Conservation (phyloP, 176 grass and related monocot species). For the Musa itinerans region DNA sequence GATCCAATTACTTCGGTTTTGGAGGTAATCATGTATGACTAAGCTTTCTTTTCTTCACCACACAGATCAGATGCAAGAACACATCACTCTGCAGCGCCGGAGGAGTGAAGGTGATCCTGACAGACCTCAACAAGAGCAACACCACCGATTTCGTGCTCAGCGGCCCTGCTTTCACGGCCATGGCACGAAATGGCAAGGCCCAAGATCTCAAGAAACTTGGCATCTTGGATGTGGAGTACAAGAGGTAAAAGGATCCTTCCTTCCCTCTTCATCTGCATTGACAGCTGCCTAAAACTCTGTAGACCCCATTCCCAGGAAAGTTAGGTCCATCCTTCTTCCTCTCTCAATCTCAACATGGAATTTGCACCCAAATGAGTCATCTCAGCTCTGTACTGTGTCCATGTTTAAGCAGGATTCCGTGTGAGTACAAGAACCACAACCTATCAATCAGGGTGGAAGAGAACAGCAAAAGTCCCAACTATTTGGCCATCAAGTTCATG, state of each 20-base stretch:
- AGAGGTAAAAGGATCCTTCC: conserved; percentile 38
- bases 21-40: too few species aligned
- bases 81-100: conserved; percentile 28
- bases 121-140: conserved; percentile 56
- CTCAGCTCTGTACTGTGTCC: background rate
- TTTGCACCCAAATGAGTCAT: too few species aligned
- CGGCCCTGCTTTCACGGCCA: conserved; percentile 47
- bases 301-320: too few species aligned
- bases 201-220: conserved; percentile 24
- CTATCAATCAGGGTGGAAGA: conserved; percentile 64
- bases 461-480: conserved; percentile 29
- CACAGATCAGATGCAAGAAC: conserved; percentile 77
- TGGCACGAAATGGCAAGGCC: conserved; percentile 55
- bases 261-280: conserved; percentile 1
- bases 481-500: conserved; percentile 63
- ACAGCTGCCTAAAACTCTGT: background rate
- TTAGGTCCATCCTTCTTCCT: too few species aligned
- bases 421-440: conserved; percentile 57
- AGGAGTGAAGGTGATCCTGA: conserved; percentile 56
- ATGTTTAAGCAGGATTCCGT: conserved; percentile 47
- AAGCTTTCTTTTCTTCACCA: background rate
- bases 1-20: background rate
- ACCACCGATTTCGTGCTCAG: conserved; percentile 53
- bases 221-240: conserved; percentile 63
- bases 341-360: too few species aligned